phyloP scores from a whole-genome alignment of 2,329 filamentous ascomycete genomes.

The Alternaria sp. region DNA sequence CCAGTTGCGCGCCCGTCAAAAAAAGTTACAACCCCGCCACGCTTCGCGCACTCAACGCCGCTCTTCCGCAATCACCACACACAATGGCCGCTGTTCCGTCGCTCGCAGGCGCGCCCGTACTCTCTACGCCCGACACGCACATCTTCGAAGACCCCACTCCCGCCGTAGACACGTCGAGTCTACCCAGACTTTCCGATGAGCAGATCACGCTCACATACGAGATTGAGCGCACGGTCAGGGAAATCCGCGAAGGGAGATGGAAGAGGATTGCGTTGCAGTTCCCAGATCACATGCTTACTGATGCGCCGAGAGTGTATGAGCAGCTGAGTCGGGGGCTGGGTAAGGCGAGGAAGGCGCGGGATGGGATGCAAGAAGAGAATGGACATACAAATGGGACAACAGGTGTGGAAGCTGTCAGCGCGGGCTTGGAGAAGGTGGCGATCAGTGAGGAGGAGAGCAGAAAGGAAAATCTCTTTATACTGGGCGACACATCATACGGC shows the following conservation, averaged over 20 bases:
- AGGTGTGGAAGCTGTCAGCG: slow-evolving; percentile 23
- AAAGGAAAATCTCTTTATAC: slow-evolving; percentile 71
- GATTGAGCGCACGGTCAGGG: slow-evolving; percentile 76
- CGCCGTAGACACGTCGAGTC: slow-evolving; percentile 43
- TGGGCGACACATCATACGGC: slow-evolving; percentile 96
- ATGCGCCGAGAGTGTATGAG: slow-evolving; percentile 81
- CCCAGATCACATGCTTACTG: slow-evolving; percentile 87
- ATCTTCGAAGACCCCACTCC: slow-evolving; percentile 63
- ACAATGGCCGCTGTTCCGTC: slow-evolving; percentile 37
- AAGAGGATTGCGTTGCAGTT: slow-evolving; percentile 89
- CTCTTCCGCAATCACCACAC: slow-evolving; percentile 1
- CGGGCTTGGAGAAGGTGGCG: slow-evolving; percentile 18
- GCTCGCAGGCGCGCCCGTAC: slow-evolving; percentile 57
- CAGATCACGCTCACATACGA: slow-evolving; percentile 83
- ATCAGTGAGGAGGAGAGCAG: slow-evolving; percentile 17
- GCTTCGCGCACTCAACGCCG: slow-evolving; percentile 5
- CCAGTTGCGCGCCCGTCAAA: slow-evolving; percentile 12
- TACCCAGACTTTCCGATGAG: slow-evolving; percentile 63
- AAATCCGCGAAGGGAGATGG: slow-evolving; percentile 77
- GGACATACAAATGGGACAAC: slow-evolving; percentile 5
- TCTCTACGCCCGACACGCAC: slow-evolving; percentile 68
- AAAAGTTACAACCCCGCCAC: slow-evolving; percentile 26
- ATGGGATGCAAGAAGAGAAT: slow-evolving; percentile 6
- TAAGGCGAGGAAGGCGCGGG: slow-evolving; percentile 23
- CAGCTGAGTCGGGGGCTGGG: slow-evolving; percentile 63